These are phyloP conservation scores for Penicillium psychrosexuale DNA, from an alignment of 2,329 filamentous ascomycete species.

Conservation along the genomic window DNA sequence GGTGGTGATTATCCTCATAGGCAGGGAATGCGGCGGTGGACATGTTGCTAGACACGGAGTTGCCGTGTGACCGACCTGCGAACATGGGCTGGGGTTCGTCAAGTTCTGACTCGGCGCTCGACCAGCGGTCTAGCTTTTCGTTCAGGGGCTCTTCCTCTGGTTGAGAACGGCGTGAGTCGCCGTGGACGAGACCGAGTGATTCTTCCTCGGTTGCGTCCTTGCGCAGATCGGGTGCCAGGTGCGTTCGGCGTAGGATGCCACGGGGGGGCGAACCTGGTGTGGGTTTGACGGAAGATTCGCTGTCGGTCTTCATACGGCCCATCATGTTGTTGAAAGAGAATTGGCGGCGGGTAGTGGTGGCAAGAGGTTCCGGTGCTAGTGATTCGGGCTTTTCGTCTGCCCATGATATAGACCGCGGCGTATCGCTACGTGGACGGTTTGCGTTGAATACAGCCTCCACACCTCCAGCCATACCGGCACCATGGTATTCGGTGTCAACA, in stretches of 20 bases:
- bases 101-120: constrained; percentile 20
- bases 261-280: constrained; percentile 32
- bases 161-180: constrained; percentile 50
- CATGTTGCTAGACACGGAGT: constrained; percentile 23
- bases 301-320: constrained; percentile 44
- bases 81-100: constrained; percentile 21
- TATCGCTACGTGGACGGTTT: constrained; percentile 30
- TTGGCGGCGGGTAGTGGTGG: constrained; percentile 65
- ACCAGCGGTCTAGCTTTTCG: constrained; percentile 32
- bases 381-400: constrained; percentile 28
- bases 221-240: constrained; percentile 18
- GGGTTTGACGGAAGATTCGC: constrained; percentile 21
- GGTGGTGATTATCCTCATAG: constrained; percentile 28
- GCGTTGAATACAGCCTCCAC: constrained; percentile 25
- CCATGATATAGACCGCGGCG: constrained; percentile 42
- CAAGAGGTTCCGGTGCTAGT: constrained; percentile 27
- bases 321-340: constrained; percentile 94
- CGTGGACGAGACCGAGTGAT: constrained; percentile 74
- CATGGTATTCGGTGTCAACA: constrained; percentile 42
- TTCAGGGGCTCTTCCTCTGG: constrained; percentile 25
- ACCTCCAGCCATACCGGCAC: constrained; percentile 16
- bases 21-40: constrained; percentile 27
- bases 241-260: constrained; percentile 44
- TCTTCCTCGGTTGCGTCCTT: constrained; percentile 76
- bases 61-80: constrained; percentile 18